Percentiles rank a stretch among this genome's conserved stretches.
Conservation (phyloP, 163 green algal species). For the Volvox carteri region DNA sequence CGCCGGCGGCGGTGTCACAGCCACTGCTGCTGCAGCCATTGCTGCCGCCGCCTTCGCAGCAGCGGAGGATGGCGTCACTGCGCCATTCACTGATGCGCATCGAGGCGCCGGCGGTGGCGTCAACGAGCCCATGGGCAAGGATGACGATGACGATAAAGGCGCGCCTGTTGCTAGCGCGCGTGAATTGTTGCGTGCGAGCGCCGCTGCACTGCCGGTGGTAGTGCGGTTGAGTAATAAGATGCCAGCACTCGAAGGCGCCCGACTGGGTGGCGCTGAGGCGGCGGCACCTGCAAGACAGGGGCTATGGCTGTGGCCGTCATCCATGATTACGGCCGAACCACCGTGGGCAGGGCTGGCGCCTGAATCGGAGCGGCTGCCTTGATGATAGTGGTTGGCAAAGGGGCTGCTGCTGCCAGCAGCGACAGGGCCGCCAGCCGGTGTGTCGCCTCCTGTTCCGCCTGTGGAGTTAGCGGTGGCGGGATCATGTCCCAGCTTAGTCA, state of each 20-base stretch:
- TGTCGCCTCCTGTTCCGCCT: too few relatives aligned
- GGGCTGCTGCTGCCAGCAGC: background rate
- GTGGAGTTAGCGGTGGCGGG: too few relatives aligned
- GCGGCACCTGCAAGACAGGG: background rate
- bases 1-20: background rate
- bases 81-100: background rate
- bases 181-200: slow-evolving; percentile 28
- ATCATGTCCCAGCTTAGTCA: background rate
- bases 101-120: background rate
- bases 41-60: background rate
- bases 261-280: slow-evolving; percentile 1
- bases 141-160: background rate
- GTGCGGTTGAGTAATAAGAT: slow-evolving; percentile 38
- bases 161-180: background rate
- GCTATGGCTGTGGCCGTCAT: background rate
- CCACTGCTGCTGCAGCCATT: background rate
- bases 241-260: background rate
- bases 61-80: background rate
- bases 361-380: background rate
- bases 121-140: too few relatives aligned
- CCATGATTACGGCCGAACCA: background rate
- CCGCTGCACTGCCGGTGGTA: slow-evolving; percentile 33
- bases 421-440: too few relatives aligned
- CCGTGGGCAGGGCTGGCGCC: background rate
- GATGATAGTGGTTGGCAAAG: background rate